Evolutionary conservation across 225 moss, liverwort and hornwort genomes (phyloP).

Genomic region (Takakia lepidozioides): DNA sequence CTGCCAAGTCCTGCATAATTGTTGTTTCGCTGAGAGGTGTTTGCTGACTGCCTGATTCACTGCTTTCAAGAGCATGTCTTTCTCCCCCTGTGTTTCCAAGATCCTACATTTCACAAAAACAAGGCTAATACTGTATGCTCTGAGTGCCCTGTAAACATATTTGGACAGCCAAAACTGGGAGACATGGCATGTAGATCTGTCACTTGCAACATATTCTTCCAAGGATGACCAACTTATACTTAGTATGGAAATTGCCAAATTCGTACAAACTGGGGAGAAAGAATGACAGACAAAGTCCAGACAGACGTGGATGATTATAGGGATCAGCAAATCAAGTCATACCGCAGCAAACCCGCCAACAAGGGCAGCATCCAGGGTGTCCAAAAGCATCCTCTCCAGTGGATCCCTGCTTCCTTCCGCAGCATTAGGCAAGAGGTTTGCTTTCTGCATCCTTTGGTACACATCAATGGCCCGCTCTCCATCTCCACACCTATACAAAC

Average conservation of each 20-base stretch:
- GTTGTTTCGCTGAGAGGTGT: conserved; percentile 21
- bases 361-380: conserved; percentile 59
- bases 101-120: conserved; percentile 13
- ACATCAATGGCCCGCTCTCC: conserved; percentile 37
- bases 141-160: too few relatives aligned
- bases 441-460: conserved; percentile 40
- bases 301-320: too few relatives aligned
- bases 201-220: too few relatives aligned
- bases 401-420: conserved; percentile 29
- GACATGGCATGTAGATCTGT: too few relatives aligned
- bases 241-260: too few relatives aligned
- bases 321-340: conserved; percentile 5
- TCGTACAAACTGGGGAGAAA: too few relatives aligned
- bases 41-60: conserved; percentile 8
- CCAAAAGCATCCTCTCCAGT: conserved; percentile 44
- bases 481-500: conserved; percentile 45
- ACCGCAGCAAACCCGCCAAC: conserved; percentile 49
- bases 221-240: too few relatives aligned
- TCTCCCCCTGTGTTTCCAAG: conserved; percentile 24
- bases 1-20: conserved; percentile 46
- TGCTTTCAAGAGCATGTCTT: conserved; percentile 13
- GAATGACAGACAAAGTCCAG: too few relatives aligned
- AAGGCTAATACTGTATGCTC: too few relatives aligned
- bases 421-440: conserved; percentile 22
- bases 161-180: too few relatives aligned